Percentiles rank a stretch among this genome's conserved stretches.
phyloP scores from a whole-genome alignment of 2,329 filamentous ascomycete genomes.

The Fusarium poae region DNA sequence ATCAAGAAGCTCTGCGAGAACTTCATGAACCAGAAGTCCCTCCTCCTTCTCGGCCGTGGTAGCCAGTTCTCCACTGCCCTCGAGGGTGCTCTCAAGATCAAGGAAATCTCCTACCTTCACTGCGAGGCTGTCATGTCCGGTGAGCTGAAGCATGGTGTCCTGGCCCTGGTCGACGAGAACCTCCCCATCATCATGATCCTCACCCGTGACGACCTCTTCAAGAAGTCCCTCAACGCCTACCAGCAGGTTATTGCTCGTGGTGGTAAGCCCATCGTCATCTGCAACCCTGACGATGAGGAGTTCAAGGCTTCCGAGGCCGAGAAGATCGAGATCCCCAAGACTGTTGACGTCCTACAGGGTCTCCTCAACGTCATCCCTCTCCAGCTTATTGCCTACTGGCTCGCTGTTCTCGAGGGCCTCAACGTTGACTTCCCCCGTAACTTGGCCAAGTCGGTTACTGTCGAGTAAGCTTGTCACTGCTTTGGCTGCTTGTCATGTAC shows the following conservation, averaged over 20 bases:
- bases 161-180: constrained; percentile 97
- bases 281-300: constrained; percentile 90
- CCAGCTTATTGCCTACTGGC: constrained; percentile 98
- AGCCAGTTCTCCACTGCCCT: constrained; percentile 97
- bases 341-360: constrained; percentile 94
- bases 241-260: constrained; percentile 98
- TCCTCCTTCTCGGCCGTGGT: constrained; percentile 92
- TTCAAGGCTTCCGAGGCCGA: constrained; percentile 90
- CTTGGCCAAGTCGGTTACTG: constrained; percentile 98
- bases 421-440: constrained; percentile 99
- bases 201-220: constrained; percentile 94
- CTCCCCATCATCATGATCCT: constrained; percentile 99
- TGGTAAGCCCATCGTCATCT: constrained; percentile 98
- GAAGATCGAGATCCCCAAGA: constrained; percentile 97
- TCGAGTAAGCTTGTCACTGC: constrained; percentile 76
- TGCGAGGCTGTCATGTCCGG: constrained; percentile 99
- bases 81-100: constrained; percentile 98
- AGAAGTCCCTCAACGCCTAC: constrained; percentile 99
- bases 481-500: constrained; percentile 36
- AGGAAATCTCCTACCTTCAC: constrained; percentile 99
- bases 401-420: constrained; percentile 93
- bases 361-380: constrained; percentile 97
- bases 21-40: constrained; percentile 97
- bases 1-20: constrained; percentile 96
- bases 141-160: constrained; percentile 98